Conservation (phyloP, 2,329 filamentous ascomycete genomes). For the Coleophoma eucalyptorum region DNA sequence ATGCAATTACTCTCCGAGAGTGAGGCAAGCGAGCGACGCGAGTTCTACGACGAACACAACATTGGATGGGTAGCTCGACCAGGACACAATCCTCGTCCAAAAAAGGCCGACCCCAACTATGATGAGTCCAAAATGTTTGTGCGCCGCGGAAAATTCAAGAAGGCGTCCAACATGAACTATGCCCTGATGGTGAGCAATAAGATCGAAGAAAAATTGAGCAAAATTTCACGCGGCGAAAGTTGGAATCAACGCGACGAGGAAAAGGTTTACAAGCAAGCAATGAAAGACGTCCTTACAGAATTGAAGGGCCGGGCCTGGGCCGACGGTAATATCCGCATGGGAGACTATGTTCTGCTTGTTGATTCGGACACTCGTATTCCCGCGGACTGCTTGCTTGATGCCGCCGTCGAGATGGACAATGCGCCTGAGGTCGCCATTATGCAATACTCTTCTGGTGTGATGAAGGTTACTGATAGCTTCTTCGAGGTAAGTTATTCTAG, state of each 20-base stretch:
- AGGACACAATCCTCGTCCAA: conserved; percentile 30
- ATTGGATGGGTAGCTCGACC: conserved; percentile 54
- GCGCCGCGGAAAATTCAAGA: conserved; percentile 63
- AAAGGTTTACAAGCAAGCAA: conserved; percentile 40
- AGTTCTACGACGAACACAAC: conserved; percentile 52
- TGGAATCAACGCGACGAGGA: conserved; percentile 35
- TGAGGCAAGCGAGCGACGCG: conserved; percentile 43
- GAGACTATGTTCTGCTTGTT: conserved; percentile 63
- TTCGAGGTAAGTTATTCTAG: conserved; percentile 41
- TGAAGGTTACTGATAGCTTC: conserved; percentile 73
- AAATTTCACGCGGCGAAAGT: conserved; percentile 4
- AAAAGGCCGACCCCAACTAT: background rate
- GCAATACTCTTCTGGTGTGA: conserved; percentile 74
- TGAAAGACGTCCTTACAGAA: conserved; percentile 46
- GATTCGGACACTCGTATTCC: conserved; percentile 71
- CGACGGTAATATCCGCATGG: conserved; percentile 56
- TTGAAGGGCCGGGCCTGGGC: conserved; percentile 50
- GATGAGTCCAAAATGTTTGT: conserved; percentile 37
- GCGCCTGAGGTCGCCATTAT: conserved; percentile 76
- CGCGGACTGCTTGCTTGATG: conserved; percentile 72
- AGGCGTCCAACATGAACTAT: conserved; percentile 73
- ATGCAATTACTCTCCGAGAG: conserved; percentile 51
- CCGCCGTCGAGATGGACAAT: conserved; percentile 78
- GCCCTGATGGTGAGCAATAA: conserved; percentile 17
- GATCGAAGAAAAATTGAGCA: conserved; percentile 41